Base-by-base conservation (phyloP, 352 stramenopile species). In the Phytophthora podocarpi region DNA sequence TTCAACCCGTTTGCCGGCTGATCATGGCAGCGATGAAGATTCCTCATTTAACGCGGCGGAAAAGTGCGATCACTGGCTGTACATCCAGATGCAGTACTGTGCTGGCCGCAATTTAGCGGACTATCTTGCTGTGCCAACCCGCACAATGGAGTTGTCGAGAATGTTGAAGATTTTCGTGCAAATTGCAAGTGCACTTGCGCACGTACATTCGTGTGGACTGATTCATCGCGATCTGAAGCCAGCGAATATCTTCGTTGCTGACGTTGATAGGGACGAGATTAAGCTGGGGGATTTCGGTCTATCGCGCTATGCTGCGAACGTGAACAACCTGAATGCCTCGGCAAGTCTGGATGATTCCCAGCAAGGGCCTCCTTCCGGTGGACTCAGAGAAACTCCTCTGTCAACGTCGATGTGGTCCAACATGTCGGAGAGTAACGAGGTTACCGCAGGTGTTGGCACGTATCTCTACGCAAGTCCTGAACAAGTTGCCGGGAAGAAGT, bases 81-180 rank as follows among this genome's bases (percentile, higher is more conserved):
- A 95, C 59, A 97, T 97, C 43, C 89, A 97, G 62, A 97, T 97
- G 91, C 86, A 93, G 52, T 96, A 96, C 67, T 97, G 89, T 67
- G 86, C 86, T 15, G 82, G 78, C 1, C 78, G 87, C 37, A 97
- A 92, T 21, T 78, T 97, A n/a, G 83, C 76, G 9, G 84, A 96
- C 36, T 96, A 92, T 63, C 57, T 97, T 37, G 71, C 80, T 18
- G 65, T 93, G 15, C 82, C 83, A 4, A 84, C 64, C 6, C 81
- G 84, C 4, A 72, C 78, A 13, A 91, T 95, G 75, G 72, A 95
- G 62, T 58, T 96, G 39, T 62, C 82, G 11, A 83, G 89, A 48
- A 76, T 95, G 66, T 58, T 97, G 7, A 82, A 90, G 63, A 91
- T 96, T 34, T 96, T 96, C 59, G 74, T 91, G 16, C 88, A 97